Conservation (phyloP, 1,284 basidiomycete species). For the Coniophora puteana region DNA sequence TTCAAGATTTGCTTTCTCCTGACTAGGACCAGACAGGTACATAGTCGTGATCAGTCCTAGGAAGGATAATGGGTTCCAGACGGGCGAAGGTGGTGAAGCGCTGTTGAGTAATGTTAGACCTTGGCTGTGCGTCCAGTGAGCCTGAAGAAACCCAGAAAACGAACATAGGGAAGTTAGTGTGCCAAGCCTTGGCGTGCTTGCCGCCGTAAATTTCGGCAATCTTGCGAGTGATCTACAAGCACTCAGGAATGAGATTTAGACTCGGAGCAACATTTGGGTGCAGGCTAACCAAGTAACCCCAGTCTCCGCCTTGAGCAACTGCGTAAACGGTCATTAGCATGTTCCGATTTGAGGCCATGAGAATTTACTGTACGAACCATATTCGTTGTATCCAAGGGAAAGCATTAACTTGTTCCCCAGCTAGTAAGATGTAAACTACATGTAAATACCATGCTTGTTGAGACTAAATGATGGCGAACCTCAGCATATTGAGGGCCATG, state of each 20-base stretch:
- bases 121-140: not conserved
- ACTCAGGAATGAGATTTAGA: not conserved
- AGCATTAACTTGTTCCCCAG: constrained; percentile 44
- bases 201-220: constrained; percentile 27
- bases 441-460: no score
- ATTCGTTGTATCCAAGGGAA: constrained; percentile 42
- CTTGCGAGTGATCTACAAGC: constrained; percentile 26
- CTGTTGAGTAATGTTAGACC: constrained; percentile 7
- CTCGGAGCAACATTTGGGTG: not conserved
- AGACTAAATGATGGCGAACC: no score
- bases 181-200: constrained; percentile 33
- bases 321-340: not conserved
- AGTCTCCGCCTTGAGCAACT: constrained; percentile 47
- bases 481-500: constrained; percentile 4
- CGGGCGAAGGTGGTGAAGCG: constrained; percentile 15
- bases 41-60: no score
- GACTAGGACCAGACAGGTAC: constrained; percentile 12
- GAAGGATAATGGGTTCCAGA: constrained; percentile 22
- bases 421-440: no score
- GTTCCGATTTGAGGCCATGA: not conserved
- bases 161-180: constrained; percentile 31
- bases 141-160: constrained; percentile 4
- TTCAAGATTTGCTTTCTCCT: constrained; percentile 20
- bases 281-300: constrained; percentile 38
- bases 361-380: constrained; percentile 28